Percentiles rank a stretch among this genome's conserved stretches.
Evolutionary conservation across 495 filamentous ascomycete genomes (phyloP).

Genomic region (Poronia punctata): DNA sequence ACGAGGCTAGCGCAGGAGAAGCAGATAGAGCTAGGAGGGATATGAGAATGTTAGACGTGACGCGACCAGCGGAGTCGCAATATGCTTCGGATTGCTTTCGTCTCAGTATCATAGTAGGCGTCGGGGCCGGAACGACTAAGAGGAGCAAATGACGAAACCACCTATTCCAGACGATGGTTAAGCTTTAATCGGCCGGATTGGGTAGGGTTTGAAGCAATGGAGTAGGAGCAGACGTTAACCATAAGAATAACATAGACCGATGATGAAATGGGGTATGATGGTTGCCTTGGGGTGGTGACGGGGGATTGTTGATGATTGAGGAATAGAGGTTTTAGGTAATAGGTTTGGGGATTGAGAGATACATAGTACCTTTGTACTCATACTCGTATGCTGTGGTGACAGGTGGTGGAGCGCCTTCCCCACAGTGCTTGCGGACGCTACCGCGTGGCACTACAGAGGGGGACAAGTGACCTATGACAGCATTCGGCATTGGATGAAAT

Average conservation of each 20-base stretch:
- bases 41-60: slow-evolving; percentile 53
- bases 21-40: slow-evolving; percentile 55
- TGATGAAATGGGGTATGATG: slow-evolving; percentile 4
- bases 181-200: too few species aligned
- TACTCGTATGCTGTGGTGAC: too few species aligned
- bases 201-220: too few species aligned
- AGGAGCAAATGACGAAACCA: slow-evolving; percentile 20
- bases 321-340: too few species aligned
- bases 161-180: slow-evolving; percentile 1
- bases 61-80: slow-evolving; percentile 47
- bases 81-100: slow-evolving; percentile 26
- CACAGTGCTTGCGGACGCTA: too few species aligned
- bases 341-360: too few species aligned
- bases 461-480: slow-evolving; percentile 7
- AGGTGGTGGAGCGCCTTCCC: neutral
- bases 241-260: too few species aligned
- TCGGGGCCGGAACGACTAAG: slow-evolving; percentile 20
- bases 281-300: slow-evolving; percentile 4
- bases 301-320: neutral
- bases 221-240: neutral
- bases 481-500: neutral
- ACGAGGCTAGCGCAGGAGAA: slow-evolving; percentile 25
- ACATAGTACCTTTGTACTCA: too few species aligned
- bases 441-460: slow-evolving; percentile 3
- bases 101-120: slow-evolving; percentile 31